Evolutionary conservation across 2,329 filamentous ascomycete genomes (phyloP), one percentile per base, ranked within the genome.

Genomic region (Talaromyces sp.): DNA sequence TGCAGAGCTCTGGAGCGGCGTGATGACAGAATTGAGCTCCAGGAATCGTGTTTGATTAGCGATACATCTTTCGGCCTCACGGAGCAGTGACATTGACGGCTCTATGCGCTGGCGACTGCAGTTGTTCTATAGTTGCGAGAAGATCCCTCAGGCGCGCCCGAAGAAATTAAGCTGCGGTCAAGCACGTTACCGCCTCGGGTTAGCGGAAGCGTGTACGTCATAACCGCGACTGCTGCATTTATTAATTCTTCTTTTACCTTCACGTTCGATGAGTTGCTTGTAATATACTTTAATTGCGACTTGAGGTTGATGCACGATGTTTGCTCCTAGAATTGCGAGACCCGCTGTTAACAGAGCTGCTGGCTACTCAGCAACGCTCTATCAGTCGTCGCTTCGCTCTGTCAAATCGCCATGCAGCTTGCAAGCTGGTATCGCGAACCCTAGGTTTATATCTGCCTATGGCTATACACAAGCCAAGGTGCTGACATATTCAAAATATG

Each of bases 391-490:
- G 24, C n/a, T 65, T 38, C 56, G 63, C 59, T 55, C 63, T 51
- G 53, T 63, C 32, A 58, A 46, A 49, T 31, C 62, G 29, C 58
- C 56, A 60, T 49, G 53, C 61, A n/a, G 55, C 55, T 61, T 52
- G 57, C 57, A 58, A 60, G 60, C 51, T 19, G 56, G 55, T 14
- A 21, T 69, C 13, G 64, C 66, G 26, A 65, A 64, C 56, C 70
- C 70, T 60, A 71, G 78, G 58, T 70, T 68, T 61, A 74, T 81
- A 55, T 78, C 79, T 41, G 75, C 76, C 24, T 81, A 81, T 58
- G 79, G 79, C 54, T 81, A 81, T 65, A 80, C 75, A 7, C 79
- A 81, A 64, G 73, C 79, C 3, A 81, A 81, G 66, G 76, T 79
- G 8, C 70, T 81, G 21, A 71, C 81, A 1, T 81, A 80, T 63